These are phyloP conservation scores for Trichoderma sp. DNA, from an alignment of 2,329 filamentous ascomycete species.

Conservation along the genomic window DNA sequence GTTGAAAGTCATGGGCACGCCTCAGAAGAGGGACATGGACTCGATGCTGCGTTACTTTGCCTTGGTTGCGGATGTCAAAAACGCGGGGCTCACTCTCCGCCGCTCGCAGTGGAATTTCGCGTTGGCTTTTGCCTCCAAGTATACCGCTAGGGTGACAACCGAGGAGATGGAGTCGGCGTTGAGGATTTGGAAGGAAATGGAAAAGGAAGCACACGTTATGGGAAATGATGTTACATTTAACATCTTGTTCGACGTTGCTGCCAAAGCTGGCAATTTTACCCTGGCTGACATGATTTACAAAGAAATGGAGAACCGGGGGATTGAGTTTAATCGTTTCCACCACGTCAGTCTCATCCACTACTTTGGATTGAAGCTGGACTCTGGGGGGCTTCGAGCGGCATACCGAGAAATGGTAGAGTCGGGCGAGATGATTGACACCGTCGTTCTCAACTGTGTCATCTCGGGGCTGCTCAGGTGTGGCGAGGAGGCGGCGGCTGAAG, in stretches of 20 bases:
- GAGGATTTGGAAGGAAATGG: conserved; percentile 86
- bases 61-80: conserved; percentile 78
- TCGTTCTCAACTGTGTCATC: conserved; percentile 84
- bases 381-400: conserved; percentile 67
- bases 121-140: conserved; percentile 73
- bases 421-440: conserved; percentile 84
- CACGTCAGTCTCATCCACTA: conserved; percentile 80
- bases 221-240: conserved; percentile 85
- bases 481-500: conserved; percentile 72
- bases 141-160: conserved; percentile 58
- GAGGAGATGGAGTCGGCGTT: conserved; percentile 61
- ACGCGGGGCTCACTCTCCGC: conserved; percentile 65
- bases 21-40: conserved; percentile 52
- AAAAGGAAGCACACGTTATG: conserved; percentile 61
- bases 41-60: conserved; percentile 80
- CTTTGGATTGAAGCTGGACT: conserved; percentile 71
- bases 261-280: conserved; percentile 77
- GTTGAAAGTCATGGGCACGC: conserved; percentile 65
- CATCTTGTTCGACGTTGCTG: conserved; percentile 83
- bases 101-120: conserved; percentile 78
- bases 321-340: conserved; percentile 73
- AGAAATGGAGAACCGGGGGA: conserved; percentile 70
- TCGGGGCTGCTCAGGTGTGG: conserved; percentile 71
- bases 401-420: conserved; percentile 81
- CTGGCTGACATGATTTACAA: conserved; percentile 81